Base-by-base conservation (phyloP, 2,329 filamentous ascomycete genomes). In the Chaetothyriales sp. region DNA sequence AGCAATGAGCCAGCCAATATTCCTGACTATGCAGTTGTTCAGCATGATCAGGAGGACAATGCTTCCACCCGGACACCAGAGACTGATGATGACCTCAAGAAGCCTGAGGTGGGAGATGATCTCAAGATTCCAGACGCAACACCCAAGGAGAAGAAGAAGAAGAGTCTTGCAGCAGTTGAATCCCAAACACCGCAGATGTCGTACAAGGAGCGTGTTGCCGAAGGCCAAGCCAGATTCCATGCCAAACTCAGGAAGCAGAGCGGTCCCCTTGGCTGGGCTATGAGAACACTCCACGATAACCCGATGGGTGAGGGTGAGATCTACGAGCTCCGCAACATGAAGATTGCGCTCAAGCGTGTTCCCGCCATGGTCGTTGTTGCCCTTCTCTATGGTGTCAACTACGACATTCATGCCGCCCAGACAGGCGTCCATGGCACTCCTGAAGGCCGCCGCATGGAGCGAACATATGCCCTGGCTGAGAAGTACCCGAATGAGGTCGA, bases 331-430 rank as follows among this genome's bases (percentile, higher is more conserved):
- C 72, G 81, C 69, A 90, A 90, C 74, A 70, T 89, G 56, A 76
- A 75, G 63, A 76, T 76, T 48, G 54, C 82, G 19, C 25, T 73
- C 54, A 83, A 79, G 68, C 83, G 85, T 19, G 63, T 89, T 7
- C 86, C 86, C 0, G 84, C 86, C 48, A 76, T 76, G 67, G 65
- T 86, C 55, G 73, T 81, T 44, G 73, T 73, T 57, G 84, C 74
- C 51, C 63, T 73, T 15, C 77, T 89, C 49, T 90, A 90, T 65
- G 86, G 86, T 66, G 65, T 83, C 22, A 74, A 89, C 75, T 90
- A 89, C 70, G 86, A 90, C 60, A 90, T 89, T 62, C 85, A 89
- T 74, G 76, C 78, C 47, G 83, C 83, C 4, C 85, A 89, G 72
- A 73, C 74, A 49, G 85, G 85, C 63, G 76, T 86, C 45, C 64